Conservation (phyloP, 2,329 filamentous ascomycete species). For the Stagonosporopsis tanaceti region DNA sequence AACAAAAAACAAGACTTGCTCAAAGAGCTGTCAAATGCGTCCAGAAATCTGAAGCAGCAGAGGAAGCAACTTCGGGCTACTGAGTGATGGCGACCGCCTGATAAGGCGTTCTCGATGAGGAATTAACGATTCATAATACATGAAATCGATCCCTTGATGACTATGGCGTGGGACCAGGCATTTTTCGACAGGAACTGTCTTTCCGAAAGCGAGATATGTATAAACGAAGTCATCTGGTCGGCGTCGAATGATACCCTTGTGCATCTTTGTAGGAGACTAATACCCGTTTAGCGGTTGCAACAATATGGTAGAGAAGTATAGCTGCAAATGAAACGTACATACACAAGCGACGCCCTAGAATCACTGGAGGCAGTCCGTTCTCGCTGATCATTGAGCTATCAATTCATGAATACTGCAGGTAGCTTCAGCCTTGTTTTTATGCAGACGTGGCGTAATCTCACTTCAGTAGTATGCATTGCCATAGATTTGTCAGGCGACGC, state of each 20-base stretch:
- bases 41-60: conserved; percentile 19
- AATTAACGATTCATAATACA: neutral
- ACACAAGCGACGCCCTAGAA: neutral
- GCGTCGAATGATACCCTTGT: neutral
- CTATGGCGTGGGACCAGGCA: too few relatives aligned
- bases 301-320: neutral
- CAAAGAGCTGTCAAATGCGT: conserved; percentile 26
- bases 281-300: neutral
- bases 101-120: neutral
- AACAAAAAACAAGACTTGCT: conserved; percentile 34
- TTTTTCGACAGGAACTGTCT: neutral
- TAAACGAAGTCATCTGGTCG: neutral
- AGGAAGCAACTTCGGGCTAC: conserved; percentile 11
- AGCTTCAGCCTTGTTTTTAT: neutral
- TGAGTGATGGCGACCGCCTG: neutral
- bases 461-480: neutral
- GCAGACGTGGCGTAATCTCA: neutral
- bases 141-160: too few relatives aligned
- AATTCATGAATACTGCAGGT: neutral
- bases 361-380: neutral
- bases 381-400: neutral
- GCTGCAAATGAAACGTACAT: neutral
- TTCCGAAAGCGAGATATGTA: neutral
- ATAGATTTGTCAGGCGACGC: neutral
- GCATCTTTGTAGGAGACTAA: neutral